Evolutionary conservation across 2,329 filamentous ascomycete genomes (phyloP).

Genomic region (Hypoxylon sp.): DNA sequence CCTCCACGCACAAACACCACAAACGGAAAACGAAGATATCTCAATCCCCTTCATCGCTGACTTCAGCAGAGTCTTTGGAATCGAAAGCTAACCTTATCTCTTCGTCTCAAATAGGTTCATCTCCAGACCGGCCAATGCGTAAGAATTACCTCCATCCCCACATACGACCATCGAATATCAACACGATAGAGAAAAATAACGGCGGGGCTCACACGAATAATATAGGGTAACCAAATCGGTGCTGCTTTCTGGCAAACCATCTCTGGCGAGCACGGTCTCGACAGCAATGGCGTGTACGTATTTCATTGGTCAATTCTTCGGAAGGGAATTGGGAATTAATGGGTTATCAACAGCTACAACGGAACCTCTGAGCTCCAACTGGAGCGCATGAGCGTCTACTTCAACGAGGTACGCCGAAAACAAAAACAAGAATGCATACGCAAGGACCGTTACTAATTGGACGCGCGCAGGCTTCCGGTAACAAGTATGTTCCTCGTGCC

Average conservation of each 20-base stretch:
- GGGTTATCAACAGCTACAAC: conserved; percentile 77
- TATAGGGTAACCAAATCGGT: conserved; percentile 99
- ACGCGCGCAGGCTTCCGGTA: conserved; percentile 79
- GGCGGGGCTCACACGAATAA: conserved; percentile 50
- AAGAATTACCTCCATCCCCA: conserved; percentile 58
- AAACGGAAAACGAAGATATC: conserved; percentile 24
- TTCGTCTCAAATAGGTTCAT: conserved; percentile 79
- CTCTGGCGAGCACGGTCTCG: conserved; percentile 93
- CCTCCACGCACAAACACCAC: conserved; percentile 47
- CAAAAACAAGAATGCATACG: neutral
- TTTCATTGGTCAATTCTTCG: conserved; percentile 24
- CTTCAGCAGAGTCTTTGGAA: conserved; percentile 37
- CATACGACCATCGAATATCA: conserved; percentile 45
- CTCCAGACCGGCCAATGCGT: conserved; percentile 99
- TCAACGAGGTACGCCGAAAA: conserved; percentile 73
- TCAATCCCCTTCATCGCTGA: conserved; percentile 24
- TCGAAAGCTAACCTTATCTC: conserved; percentile 64
- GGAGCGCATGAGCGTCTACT: conserved; percentile 99
- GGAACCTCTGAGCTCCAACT: conserved; percentile 98
- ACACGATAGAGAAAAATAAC: conserved; percentile 28
- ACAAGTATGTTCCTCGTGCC: conserved; percentile 99
- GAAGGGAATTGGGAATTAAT: conserved; percentile 43
- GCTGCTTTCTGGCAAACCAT: conserved; percentile 98
- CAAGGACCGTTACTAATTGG: conserved; percentile 31
- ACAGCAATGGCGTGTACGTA: conserved; percentile 93